phyloP scores from a whole-genome alignment of 352 stramenopile genomes.

The Thraustochytrium sp. region DNA sequence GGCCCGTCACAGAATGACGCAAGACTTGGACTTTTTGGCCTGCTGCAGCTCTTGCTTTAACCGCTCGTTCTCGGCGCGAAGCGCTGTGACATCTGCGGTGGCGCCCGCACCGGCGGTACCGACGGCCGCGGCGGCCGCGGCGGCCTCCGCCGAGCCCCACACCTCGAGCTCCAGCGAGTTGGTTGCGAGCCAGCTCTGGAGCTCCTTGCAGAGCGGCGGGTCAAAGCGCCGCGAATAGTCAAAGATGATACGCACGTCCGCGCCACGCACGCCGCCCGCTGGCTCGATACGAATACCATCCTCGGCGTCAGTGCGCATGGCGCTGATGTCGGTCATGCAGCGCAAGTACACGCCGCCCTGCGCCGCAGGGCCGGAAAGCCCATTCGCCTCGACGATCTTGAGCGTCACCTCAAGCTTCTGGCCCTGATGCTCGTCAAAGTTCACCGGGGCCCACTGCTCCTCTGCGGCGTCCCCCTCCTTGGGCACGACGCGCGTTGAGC shows the following conservation, averaged over 20 bases:
- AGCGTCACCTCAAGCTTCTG: not conserved
- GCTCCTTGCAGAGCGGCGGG: not conserved
- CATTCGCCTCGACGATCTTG: not conserved
- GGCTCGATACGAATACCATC: not conserved
- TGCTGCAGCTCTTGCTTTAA: not conserved
- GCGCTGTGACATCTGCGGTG: not conserved
- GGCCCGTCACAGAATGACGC: constrained; percentile 12
- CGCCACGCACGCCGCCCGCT: not conserved
- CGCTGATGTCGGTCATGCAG: not conserved
- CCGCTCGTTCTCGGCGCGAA: not conserved
- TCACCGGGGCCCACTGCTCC: not conserved
- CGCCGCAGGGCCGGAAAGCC: not conserved
- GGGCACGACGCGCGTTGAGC: not conserved
- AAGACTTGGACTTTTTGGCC: constrained; percentile 4
- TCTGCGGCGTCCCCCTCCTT: not conserved
- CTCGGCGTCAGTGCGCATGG: not conserved
- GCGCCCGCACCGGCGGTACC: not conserved
- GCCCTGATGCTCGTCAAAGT: not conserved
- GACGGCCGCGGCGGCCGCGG: not conserved
- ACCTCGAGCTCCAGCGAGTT: constrained; percentile 21
- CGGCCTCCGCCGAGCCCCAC: not conserved
- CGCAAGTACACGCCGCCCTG: not conserved
- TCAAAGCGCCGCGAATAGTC: not conserved
- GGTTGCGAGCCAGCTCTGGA: not conserved
- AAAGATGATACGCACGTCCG: not conserved